These are phyloP conservation scores for Aspergillus sp. DNA, from an alignment of 2,329 filamentous ascomycete species.

Conservation along the genomic window DNA sequence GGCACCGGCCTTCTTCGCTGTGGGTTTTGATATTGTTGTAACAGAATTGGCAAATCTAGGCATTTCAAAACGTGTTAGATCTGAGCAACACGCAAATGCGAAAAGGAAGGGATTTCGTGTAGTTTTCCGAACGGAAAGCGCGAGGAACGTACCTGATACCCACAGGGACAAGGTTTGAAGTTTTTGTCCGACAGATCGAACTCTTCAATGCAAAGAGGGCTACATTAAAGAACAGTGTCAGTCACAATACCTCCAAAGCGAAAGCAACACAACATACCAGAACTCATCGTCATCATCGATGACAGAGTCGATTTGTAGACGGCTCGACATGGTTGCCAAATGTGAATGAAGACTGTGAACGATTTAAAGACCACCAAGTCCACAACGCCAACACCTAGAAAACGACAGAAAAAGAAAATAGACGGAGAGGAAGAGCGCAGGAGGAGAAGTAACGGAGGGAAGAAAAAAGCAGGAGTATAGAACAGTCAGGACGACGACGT, in stretches of 20 bases:
- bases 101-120: neutral
- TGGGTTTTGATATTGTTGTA: constrained; percentile 99
- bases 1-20: constrained; percentile 85
- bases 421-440: constrained; percentile 9
- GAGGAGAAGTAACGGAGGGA: constrained; percentile 9
- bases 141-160: constrained; percentile 71
- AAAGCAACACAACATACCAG: constrained; percentile 28
- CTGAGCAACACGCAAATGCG: neutral
- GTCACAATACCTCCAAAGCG: neutral
- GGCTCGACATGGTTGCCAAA: constrained; percentile 36
- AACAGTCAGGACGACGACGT: constrained; percentile 9
- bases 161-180: constrained; percentile 93
- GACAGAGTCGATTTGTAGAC: constrained; percentile 42
- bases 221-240: constrained; percentile 34
- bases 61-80: neutral
- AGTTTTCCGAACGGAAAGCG: neutral
- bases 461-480: constrained; percentile 12
- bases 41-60: constrained; percentile 96
- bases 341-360: neutral
- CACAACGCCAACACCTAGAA: constrained; percentile 15
- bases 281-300: constrained; percentile 46
- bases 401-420: neutral
- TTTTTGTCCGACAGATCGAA: constrained; percentile 97
- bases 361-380: neutral
- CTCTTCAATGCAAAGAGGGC: constrained; percentile 96